Conservation (phyloP, 208 protist species). For the Leishmania martiniquensis region DNA sequence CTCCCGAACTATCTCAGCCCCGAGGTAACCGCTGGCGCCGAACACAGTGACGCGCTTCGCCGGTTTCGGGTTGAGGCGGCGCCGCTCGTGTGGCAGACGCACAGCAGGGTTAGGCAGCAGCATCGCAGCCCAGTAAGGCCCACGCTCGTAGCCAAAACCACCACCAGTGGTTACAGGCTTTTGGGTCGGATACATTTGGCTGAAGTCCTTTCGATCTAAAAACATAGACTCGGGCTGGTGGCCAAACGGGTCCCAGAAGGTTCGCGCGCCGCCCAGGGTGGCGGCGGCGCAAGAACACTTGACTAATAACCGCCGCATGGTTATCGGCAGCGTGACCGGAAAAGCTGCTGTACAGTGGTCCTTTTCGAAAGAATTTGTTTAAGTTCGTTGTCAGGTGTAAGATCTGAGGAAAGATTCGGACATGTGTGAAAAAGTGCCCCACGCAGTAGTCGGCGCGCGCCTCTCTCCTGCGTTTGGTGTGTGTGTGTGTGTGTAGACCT, state of each 20-base stretch:
- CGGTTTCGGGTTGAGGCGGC: constrained; percentile 89
- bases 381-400: too few relatives aligned
- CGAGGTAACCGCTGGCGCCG: constrained; percentile 88
- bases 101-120: constrained; percentile 90
- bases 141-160: constrained; percentile 90
- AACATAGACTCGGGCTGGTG: constrained; percentile 91
- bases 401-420: too few relatives aligned
- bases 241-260: constrained; percentile 90
- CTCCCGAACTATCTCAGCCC: constrained; percentile 88
- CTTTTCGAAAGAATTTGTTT: constrained; percentile 6
- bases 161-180: constrained; percentile 90
- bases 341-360: not conserved
- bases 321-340: not conserved
- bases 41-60: constrained; percentile 90
- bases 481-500: not conserved
- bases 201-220: constrained; percentile 88
- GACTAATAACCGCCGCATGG: constrained; percentile 47
- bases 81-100: constrained; percentile 85
- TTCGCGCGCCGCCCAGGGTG: constrained; percentile 30
- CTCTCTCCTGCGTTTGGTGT: not conserved
- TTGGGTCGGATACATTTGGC: constrained; percentile 91
- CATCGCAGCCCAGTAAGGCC: constrained; percentile 90
- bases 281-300: constrained; percentile 24
- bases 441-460: not conserved
- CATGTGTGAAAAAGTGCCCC: not conserved